Evolutionary conservation across 257 asterid genomes (phyloP).

Genomic region (Lithospermum erythrorhizon): DNA sequence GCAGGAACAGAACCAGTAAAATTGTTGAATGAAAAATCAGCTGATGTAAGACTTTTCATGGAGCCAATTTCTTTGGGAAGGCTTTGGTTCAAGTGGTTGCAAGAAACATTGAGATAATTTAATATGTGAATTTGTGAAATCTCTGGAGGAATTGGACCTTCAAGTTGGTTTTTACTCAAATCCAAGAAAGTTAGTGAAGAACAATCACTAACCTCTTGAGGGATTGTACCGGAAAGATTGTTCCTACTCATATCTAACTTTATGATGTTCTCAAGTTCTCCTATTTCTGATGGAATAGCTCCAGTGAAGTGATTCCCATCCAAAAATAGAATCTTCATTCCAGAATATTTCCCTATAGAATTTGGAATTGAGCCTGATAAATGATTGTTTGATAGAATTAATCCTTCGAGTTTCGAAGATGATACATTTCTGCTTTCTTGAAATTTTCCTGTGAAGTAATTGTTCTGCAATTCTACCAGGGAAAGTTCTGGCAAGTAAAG

Average conservation of each 20-base stretch:
- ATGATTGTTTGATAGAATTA: slow-evolving; percentile 25
- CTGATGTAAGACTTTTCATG: slow-evolving; percentile 41
- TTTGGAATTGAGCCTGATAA: slow-evolving; percentile 25
- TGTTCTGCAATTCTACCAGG: slow-evolving; percentile 31
- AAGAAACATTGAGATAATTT: slow-evolving; percentile 34
- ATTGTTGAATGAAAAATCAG: slow-evolving; percentile 39
- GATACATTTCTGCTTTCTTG: slow-evolving; percentile 8
- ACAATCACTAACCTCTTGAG: slow-evolving; percentile 25
- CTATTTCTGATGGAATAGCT: slow-evolving; percentile 25
- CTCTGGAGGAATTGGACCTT: slow-evolving; percentile 33
- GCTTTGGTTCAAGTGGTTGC: slow-evolving; percentile 29
- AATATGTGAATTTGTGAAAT: slow-evolving; percentile 29
- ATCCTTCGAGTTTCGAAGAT: slow-evolving; percentile 23
- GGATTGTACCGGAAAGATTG: slow-evolving; percentile 26
- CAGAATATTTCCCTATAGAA: slow-evolving; percentile 24
- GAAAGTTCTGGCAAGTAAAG: slow-evolving; percentile 31
- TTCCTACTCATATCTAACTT: slow-evolving; percentile 29
- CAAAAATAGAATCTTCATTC: slow-evolving; percentile 25
- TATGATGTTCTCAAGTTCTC: slow-evolving; percentile 21
- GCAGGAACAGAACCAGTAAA: slow-evolving; percentile 38
- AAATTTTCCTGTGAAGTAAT: slow-evolving; percentile 21
- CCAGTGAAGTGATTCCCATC: slow-evolving; percentile 28
- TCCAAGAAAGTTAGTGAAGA: slow-evolving; percentile 25
- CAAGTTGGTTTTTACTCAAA: slow-evolving; percentile 32
- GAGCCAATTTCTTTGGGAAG: slow-evolving; percentile 30